Base-by-base conservation (phyloP, 768 basidiomycete genomes). In the Suillus bovinus region DNA sequence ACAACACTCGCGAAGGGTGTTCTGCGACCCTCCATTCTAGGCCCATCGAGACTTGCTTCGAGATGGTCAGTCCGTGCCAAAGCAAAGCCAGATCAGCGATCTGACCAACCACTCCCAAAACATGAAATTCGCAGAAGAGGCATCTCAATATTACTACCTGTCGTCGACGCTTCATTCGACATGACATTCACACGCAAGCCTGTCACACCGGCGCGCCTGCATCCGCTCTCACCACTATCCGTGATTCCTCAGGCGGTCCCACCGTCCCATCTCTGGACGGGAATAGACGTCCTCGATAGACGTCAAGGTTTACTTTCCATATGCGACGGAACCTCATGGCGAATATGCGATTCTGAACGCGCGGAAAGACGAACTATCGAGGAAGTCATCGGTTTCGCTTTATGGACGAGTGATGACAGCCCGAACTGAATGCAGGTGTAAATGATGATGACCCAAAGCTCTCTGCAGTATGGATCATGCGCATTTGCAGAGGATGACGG, bases 401-500 rank as follows among this genome's bases (percentile, higher is more conserved):
- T 99, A 52, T 97, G 87, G 88, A 98, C 70, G 88, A 93, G 67
- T 87, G 85, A 0, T 87, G 93, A 83, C 69, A 86, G 44, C 95
- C 94, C 2, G 86, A 85, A 68, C 74, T 97, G 24, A 87, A 91
- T 64, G 89, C 89, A 58, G 89, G 81, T 24, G 64, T 87, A 56
- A 79, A 72, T 38, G 85, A 86, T 64, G 83, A 86, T 31, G 89
- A 92, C 64, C 81, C 84, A 39, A 86, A 82, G 68, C 78, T 93
- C 54, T 89, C 87, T 50, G 90, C 93, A 0, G 80, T 91, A 4
- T 99, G 97, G 96, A 88, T 93, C 42, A 73, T 99, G 76, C 80
- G 94, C 62, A 94, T 99, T n/a, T 60, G 92, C 94, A 1, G 97
- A 99, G 69, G 93, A 95, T 50, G 96, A 99, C 72, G 97, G 97